These are phyloP conservation scores for Cladophialophora immunda DNA, from an alignment of 2,329 filamentous ascomycete genomes.

Conservation along the genomic window DNA sequence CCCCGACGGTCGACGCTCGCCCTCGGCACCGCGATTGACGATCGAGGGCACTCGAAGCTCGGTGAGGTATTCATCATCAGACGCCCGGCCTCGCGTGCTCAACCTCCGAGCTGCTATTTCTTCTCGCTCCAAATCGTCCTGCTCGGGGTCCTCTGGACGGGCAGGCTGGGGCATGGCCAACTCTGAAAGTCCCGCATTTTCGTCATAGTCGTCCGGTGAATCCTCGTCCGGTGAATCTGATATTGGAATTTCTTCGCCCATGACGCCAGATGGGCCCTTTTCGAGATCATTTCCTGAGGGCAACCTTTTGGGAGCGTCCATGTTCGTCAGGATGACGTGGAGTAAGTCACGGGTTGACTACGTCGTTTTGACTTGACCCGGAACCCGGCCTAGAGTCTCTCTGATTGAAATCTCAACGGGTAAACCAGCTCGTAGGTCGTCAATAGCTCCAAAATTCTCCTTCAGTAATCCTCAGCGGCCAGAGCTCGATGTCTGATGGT, in stretches of 20 bases:
- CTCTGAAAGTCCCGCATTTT: constrained; percentile 12
- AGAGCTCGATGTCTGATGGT: background rate
- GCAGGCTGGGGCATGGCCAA: constrained; percentile 16
- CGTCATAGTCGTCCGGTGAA: constrained; percentile 1
- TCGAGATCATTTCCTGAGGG: background rate
- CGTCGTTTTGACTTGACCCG: no score
- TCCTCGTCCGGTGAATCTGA: background rate
- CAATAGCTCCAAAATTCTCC: background rate
- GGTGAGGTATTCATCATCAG: constrained; percentile 6
- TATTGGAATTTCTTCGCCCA: background rate
- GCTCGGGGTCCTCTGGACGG: background rate
- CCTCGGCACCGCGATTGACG: background rate
- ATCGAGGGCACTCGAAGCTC: constrained; percentile 14
- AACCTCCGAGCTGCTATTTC: background rate
- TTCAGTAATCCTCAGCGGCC: background rate
- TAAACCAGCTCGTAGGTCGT: background rate
- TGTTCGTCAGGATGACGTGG: background rate
- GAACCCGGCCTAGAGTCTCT: no score
- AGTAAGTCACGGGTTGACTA: background rate
- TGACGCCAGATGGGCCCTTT: background rate
- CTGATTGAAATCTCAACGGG: no score
- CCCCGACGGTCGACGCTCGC: background rate
- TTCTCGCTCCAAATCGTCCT: constrained; percentile 11
- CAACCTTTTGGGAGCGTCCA: background rate
- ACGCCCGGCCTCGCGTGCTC: background rate